Percentiles rank a stretch among this genome's conserved stretches.
These are phyloP conservation scores for Psilocybe mexicana DNA, from an alignment of 1,284 basidiomycete genomes.

Conservation along the genomic window DNA sequence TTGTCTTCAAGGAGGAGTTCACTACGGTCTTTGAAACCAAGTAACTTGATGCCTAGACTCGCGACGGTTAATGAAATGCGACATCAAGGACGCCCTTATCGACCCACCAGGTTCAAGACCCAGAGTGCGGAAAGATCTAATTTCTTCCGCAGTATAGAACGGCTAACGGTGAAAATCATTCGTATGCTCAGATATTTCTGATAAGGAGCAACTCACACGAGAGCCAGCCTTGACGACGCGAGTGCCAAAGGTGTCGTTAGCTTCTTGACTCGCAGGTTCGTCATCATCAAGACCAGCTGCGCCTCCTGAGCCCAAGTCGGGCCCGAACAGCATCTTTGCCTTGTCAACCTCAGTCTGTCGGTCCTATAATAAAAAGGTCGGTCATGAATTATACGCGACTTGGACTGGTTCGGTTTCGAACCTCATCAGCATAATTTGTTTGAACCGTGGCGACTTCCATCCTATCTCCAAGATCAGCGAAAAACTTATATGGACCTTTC, in stretches of 20 bases:
- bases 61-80: neutral
- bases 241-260: conserved; percentile 26
- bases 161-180: conserved; percentile 44
- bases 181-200: neutral
- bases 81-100: neutral
- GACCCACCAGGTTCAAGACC: conserved; percentile 72
- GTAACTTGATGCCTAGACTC: conserved; percentile 72
- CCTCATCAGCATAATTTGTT: conserved; percentile 80
- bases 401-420: conserved; percentile 35
- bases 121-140: conserved; percentile 78
- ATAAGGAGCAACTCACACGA: conserved; percentile 42
- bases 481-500: conserved; percentile 79
- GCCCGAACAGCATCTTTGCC: conserved; percentile 60
- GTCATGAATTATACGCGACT: neutral
- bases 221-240: conserved; percentile 50
- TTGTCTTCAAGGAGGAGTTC: conserved; percentile 85
- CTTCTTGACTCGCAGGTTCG: conserved; percentile 39
- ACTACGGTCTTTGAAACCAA: conserved; percentile 86
- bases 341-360: conserved; percentile 60
- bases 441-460: conserved; percentile 73
- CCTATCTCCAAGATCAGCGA: conserved; percentile 74
- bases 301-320: conserved; percentile 54
- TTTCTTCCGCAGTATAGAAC: conserved; percentile 85
- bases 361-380: conserved; percentile 40
- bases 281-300: conserved; percentile 43